These are phyloP conservation scores for Boletus subparvulus DNA, from an alignment of 768 basidiomycete species.

Conservation along the genomic window DNA sequence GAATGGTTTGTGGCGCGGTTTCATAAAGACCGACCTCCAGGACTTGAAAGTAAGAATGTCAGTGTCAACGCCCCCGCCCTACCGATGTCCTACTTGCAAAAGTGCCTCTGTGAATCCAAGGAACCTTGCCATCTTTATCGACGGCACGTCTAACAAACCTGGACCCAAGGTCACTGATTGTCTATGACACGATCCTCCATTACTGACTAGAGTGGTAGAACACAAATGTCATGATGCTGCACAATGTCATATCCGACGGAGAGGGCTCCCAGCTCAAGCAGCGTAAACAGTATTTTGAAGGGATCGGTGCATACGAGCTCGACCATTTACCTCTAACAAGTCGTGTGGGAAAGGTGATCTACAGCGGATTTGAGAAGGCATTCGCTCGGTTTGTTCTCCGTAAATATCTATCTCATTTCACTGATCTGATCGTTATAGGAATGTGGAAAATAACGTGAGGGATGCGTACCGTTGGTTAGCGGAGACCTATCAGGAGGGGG, in stretches of 20 bases:
- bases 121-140: conserved; percentile 32
- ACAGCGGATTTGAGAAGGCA: background rate
- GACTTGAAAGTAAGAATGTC: background rate
- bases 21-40: too few species aligned
- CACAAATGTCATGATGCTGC: conserved; percentile 35
- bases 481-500: conserved; percentile 5
- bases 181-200: too few species aligned
- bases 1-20: too few species aligned
- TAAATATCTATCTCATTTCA: too few species aligned
- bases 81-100: background rate
- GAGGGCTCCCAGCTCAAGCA: conserved; percentile 8
- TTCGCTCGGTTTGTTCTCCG: too few species aligned
- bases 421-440: background rate
- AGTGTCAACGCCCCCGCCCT: background rate
- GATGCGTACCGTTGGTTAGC: conserved; percentile 4
- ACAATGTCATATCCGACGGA: conserved; percentile 18
- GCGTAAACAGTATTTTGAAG: conserved; percentile 30
- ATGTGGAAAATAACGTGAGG: background rate
- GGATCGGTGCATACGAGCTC: conserved; percentile 29
- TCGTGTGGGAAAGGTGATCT: background rate
- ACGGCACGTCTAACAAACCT: conserved; percentile 15
- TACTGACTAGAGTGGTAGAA: conserved; percentile 18
- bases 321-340: background rate
- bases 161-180: conserved; percentile 40
- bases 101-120: conserved; percentile 13